Percentiles rank a stretch among this genome's conserved stretches.
Conservation (phyloP, 768 basidiomycete genomes). For the Suillus decipiens region DNA sequence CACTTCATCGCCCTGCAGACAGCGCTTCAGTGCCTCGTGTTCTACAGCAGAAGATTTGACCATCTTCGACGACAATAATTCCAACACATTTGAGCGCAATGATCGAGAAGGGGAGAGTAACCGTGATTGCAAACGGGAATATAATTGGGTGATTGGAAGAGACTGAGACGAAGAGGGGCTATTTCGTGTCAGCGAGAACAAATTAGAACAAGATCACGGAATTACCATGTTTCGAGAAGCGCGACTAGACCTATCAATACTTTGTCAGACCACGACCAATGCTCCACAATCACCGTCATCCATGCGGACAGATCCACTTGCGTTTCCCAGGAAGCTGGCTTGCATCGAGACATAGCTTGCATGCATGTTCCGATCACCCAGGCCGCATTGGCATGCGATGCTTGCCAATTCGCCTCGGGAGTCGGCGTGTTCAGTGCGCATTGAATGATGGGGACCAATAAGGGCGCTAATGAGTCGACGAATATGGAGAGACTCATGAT, state of each 20-base stretch:
- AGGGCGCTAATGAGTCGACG: slow-evolving; percentile 45
- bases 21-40: slow-evolving; percentile 59
- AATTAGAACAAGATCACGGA: background rate
- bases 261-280: slow-evolving; percentile 61
- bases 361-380: slow-evolving; percentile 67
- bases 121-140: slow-evolving; percentile 50
- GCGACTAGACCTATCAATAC: slow-evolving; percentile 56
- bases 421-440: slow-evolving; percentile 34
- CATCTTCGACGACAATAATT: slow-evolving; percentile 57
- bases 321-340: slow-evolving; percentile 32
- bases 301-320: slow-evolving; percentile 51
- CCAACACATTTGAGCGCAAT: slow-evolving; percentile 65
- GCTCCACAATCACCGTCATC: slow-evolving; percentile 43
- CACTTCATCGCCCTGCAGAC: slow-evolving; percentile 80
- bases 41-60: slow-evolving; percentile 45
- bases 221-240: slow-evolving; percentile 49
- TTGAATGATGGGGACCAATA: slow-evolving; percentile 49
- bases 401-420: slow-evolving; percentile 34
- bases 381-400: slow-evolving; percentile 42
- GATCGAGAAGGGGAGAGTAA: slow-evolving; percentile 73
- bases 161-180: slow-evolving; percentile 24
- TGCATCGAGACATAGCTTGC: slow-evolving; percentile 42
- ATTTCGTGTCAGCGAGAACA: slow-evolving; percentile 7
- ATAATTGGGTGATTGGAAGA: slow-evolving; percentile 50
- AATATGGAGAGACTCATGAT: slow-evolving; percentile 55